Evolutionary conservation across 2,329 filamentous ascomycete genomes (phyloP).

Genomic region (Kalmusia sp.): DNA sequence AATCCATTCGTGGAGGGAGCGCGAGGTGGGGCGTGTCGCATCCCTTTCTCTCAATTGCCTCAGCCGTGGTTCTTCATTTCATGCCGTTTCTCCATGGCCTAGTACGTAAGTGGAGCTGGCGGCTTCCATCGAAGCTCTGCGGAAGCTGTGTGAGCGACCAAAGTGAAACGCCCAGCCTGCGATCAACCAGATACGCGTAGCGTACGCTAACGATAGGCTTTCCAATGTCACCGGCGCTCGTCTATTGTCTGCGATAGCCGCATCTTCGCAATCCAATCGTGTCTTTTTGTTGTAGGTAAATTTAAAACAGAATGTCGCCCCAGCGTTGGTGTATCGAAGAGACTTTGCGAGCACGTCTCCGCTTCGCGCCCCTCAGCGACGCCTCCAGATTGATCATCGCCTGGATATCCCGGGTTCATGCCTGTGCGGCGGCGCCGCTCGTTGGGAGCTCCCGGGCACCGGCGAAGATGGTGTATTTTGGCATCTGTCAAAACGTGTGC

Average conservation of each 20-base stretch:
- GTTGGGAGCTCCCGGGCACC: neutral
- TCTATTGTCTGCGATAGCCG: neutral
- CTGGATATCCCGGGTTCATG: slow-evolving; percentile 19
- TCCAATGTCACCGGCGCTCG: neutral
- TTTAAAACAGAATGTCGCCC: neutral
- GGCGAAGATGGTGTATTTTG: neutral
- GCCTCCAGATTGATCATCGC: slow-evolving; percentile 25
- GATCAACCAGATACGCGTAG: neutral
- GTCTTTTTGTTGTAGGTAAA: neutral
- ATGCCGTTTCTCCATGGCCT: neutral
- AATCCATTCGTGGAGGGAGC: neutral
- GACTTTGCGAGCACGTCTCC: neutral
- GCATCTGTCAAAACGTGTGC: neutral
- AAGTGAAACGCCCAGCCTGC: slow-evolving; percentile 13
- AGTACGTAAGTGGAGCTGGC: neutral
- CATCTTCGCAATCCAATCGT: neutral
- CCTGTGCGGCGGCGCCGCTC: neutral
- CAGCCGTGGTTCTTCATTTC: slow-evolving; percentile 6
- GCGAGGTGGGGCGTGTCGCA: neutral
- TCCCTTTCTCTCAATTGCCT: slow-evolving; percentile 1
- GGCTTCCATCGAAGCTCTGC: slow-evolving; percentile 6
- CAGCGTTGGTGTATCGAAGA: neutral
- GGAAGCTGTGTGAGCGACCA: slow-evolving; percentile 1
- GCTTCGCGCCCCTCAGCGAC: slow-evolving; percentile 7
- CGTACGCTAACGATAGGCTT: slow-evolving; percentile 1